phyloP scores from a whole-genome alignment of 306 rosid genomes.

The Pueraria montana region DNA sequence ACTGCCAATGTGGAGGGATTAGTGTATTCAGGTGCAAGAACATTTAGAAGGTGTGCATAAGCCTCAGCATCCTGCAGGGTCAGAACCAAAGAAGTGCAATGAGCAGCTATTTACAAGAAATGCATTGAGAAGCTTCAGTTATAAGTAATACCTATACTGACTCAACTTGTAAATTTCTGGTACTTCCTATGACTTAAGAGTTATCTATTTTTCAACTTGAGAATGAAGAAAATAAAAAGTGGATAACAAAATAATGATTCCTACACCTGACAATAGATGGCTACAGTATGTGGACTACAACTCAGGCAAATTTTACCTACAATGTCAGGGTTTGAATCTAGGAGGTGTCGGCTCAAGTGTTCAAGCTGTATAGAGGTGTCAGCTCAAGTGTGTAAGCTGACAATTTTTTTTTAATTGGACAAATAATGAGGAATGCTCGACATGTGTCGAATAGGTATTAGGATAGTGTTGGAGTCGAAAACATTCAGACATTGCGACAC shows the following conservation, averaged over 20 bases:
- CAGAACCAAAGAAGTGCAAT: constrained; percentile 42
- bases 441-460: too few species aligned
- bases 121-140: constrained; percentile 17
- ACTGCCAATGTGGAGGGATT: constrained; percentile 77
- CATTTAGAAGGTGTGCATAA: constrained; percentile 89
- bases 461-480: too few species aligned
- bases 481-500: neutral
- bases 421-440: too few species aligned
- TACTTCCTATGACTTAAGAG: neutral
- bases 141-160: constrained; percentile 3
- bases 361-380: too few species aligned
- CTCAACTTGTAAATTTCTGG: neutral
- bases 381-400: too few species aligned
- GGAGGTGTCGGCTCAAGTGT: neutral
- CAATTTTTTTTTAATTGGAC: too few species aligned
- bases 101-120: constrained; percentile 22
- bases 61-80: constrained; percentile 90
- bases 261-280: neutral
- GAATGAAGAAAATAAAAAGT: neutral
- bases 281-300: neutral
- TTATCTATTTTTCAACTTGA: constrained; percentile 1
- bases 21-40: constrained; percentile 93
- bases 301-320: neutral
- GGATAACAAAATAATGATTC: neutral
- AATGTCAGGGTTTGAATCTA: neutral